Conservation (phyloP, 2,329 filamentous ascomycete genomes). For the Penicillium sp. region DNA sequence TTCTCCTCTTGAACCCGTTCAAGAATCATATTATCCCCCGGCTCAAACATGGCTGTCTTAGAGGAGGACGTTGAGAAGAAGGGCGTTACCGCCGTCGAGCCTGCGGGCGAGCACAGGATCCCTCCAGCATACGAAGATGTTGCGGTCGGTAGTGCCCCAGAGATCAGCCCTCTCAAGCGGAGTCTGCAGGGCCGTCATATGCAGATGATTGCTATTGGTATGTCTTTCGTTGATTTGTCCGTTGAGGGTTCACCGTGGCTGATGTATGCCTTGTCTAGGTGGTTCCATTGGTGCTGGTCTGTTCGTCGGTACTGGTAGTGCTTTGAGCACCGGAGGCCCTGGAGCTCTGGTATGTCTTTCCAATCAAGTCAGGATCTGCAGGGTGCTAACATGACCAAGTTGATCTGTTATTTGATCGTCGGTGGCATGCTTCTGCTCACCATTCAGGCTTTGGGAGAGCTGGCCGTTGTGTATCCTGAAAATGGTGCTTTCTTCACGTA, state of each 20-base stretch:
- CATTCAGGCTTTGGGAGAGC: constrained; percentile 62
- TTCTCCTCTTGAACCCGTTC: background rate
- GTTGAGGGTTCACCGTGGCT: background rate
- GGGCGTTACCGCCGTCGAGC: constrained; percentile 6
- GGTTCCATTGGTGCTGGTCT: constrained; percentile 46
- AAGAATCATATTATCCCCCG: background rate
- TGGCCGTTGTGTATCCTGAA: constrained; percentile 64
- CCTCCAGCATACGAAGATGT: constrained; percentile 5
- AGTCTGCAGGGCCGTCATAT: constrained; percentile 38
- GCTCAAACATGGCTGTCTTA: constrained; percentile 13
- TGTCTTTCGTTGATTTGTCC: background rate
- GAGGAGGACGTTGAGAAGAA: constrained; percentile 23
- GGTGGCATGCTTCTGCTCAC: constrained; percentile 61
- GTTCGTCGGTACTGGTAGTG: constrained; percentile 43
- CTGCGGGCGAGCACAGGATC: background rate
- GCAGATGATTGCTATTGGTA: constrained; percentile 46
- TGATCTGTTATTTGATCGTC: constrained; percentile 55
- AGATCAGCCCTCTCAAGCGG: constrained; percentile 30
- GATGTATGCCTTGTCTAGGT: constrained; percentile 19
- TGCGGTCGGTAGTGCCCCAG: background rate
- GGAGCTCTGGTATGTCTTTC: constrained; percentile 30
- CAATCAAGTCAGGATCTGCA: background rate
- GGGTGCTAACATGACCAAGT: constrained; percentile 2
- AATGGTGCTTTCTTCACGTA: constrained; percentile 67
- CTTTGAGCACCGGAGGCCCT: constrained; percentile 41